These are phyloP conservation scores for Sarocladiaceae sp. DNA, from an alignment of 2,329 filamentous ascomycete species.

Conservation along the genomic window DNA sequence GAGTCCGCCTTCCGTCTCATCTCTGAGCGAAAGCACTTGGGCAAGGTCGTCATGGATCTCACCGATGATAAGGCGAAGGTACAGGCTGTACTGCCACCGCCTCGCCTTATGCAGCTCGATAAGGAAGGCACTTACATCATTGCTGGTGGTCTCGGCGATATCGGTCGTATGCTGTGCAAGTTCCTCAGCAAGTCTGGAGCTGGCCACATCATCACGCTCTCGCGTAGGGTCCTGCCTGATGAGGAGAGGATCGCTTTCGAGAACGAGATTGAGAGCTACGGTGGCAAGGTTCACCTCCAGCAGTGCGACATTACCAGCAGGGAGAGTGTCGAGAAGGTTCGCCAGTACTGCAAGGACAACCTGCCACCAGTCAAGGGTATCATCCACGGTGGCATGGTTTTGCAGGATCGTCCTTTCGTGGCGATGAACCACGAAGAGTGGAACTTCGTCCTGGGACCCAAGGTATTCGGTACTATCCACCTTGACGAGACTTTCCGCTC, in stretches of 20 bases:
- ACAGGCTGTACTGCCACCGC: neutral
- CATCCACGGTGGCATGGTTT: slow-evolving; percentile 37
- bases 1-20: slow-evolving; percentile 12
- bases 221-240: neutral
- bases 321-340: slow-evolving; percentile 12
- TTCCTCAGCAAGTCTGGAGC: slow-evolving; percentile 12
- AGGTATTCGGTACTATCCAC: slow-evolving; percentile 24
- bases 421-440: slow-evolving; percentile 14
- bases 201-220: slow-evolving; percentile 12
- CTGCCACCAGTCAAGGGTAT: slow-evolving; percentile 32
- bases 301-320: slow-evolving; percentile 17
- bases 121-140: slow-evolving; percentile 1
- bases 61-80: neutral
- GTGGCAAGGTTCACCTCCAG: neutral
- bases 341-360: neutral
- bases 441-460: slow-evolving; percentile 20
- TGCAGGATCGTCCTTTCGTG: slow-evolving; percentile 15
- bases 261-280: slow-evolving; percentile 3
- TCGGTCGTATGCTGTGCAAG: slow-evolving; percentile 9
- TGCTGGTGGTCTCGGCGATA: slow-evolving; percentile 12
- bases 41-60: slow-evolving; percentile 11
- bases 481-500: slow-evolving; percentile 20
- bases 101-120: neutral
- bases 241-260: neutral
- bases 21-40: slow-evolving; percentile 2